Conservation (phyloP, 179 eudicot genomes). For the Drosera spatulata region DNA sequence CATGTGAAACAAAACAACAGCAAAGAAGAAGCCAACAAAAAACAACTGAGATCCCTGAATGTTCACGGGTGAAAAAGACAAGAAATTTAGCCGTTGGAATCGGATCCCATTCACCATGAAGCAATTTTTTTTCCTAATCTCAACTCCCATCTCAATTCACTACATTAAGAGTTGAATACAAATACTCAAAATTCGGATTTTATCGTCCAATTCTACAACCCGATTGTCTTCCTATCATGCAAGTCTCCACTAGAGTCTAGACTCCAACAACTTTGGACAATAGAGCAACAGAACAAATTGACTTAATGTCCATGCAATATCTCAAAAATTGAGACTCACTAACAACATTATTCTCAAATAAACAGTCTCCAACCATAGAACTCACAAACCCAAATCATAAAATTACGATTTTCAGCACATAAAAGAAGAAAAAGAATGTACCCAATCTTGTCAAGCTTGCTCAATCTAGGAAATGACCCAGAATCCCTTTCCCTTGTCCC, state of each 20-base stretch:
- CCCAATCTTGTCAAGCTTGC: conserved; percentile 57
- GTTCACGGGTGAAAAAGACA: conserved; percentile 22
- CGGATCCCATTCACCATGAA: not conserved
- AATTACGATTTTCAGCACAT: not conserved
- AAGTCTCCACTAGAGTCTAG: too few relatives aligned
- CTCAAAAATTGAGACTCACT: too few relatives aligned
- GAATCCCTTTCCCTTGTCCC: conserved; percentile 17
- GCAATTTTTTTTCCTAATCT: not conserved
- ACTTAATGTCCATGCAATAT: too few relatives aligned
- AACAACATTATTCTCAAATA: too few relatives aligned
- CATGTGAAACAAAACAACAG: not conserved
- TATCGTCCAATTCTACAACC: too few relatives aligned
- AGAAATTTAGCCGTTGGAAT: conserved; percentile 27
- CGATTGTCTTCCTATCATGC: too few relatives aligned
- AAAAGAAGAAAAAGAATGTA: conserved; percentile 11
- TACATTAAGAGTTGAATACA: not conserved
- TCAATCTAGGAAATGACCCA: conserved; percentile 28
- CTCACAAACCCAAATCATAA: too few relatives aligned
- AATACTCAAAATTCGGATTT: not conserved
- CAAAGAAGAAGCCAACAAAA: conserved; percentile 7
- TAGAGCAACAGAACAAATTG: too few relatives aligned
- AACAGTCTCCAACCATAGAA: too few relatives aligned
- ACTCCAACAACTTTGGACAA: too few relatives aligned
- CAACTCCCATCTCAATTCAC: not conserved
- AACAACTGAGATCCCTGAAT: conserved; percentile 1